Conservation (phyloP, 495 filamentous ascomycete genomes). For the Penicillium bovifimosum region DNA sequence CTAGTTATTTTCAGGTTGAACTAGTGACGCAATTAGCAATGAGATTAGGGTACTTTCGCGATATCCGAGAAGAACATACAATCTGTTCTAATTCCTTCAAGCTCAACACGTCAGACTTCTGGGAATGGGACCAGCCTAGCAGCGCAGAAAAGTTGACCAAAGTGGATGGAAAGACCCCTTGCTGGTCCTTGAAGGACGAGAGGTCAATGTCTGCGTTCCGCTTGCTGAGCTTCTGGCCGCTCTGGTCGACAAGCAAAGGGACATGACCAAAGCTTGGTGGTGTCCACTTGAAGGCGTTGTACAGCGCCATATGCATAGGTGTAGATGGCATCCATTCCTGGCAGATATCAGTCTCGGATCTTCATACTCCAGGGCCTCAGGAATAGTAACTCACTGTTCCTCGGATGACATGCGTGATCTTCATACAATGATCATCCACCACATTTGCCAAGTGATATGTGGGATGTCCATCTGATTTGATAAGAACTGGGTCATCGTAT, state of each 20-base stretch:
- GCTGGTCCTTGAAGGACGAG: conserved; percentile 55
- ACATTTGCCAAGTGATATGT: conserved; percentile 98
- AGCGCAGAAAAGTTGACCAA: conserved; percentile 81
- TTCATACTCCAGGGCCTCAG: background rate
- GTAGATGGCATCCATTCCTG: conserved; percentile 93
- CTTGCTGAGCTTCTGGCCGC: conserved; percentile 85
- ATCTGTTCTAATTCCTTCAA: conserved; percentile 63
- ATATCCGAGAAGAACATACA: conserved; percentile 34
- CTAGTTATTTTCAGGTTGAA: conserved; percentile 82
- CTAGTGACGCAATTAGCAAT: conserved; percentile 29
- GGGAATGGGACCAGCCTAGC: conserved; percentile 75
- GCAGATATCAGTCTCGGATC: conserved; percentile 1
- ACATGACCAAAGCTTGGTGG: conserved; percentile 83
- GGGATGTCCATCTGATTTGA: conserved; percentile 86
- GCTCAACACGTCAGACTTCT: conserved; percentile 61
- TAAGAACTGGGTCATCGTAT: conserved; percentile 73
- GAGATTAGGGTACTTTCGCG: background rate
- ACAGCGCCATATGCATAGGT: conserved; percentile 79
- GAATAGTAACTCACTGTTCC: conserved; percentile 56
- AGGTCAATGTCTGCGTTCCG: conserved; percentile 69
- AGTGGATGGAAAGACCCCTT: conserved; percentile 64
- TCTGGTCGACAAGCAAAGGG: conserved; percentile 70
- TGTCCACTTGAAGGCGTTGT: conserved; percentile 85
- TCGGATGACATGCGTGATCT: conserved; percentile 91
- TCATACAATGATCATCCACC: conserved; percentile 90